These are phyloP conservation scores for Cladosporium sp. DNA, from an alignment of 2,329 filamentous ascomycete species.

Conservation along the genomic window DNA sequence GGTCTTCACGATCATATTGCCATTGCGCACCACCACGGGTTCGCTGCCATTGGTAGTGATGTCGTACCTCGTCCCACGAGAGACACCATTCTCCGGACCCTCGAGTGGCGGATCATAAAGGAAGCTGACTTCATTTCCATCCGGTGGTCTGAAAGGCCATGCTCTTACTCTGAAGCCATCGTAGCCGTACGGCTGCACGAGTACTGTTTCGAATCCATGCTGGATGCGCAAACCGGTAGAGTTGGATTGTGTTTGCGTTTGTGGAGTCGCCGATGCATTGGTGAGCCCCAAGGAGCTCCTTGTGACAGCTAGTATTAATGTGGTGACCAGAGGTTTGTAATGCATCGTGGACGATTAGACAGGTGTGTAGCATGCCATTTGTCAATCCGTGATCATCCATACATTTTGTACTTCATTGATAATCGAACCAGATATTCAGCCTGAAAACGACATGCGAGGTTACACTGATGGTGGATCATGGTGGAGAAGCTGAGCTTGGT, in stretches of 20 bases:
- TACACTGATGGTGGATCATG: slow-evolving; percentile 7
- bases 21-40: slow-evolving; percentile 37
- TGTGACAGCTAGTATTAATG: background rate
- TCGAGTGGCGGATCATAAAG: slow-evolving; percentile 43
- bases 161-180: slow-evolving; percentile 43
- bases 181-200: slow-evolving; percentile 43
- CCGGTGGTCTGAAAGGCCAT: slow-evolving; percentile 40
- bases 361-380: background rate
- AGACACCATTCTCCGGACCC: slow-evolving; percentile 37
- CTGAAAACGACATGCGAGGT: slow-evolving; percentile 1
- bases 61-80: slow-evolving; percentile 37
- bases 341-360: background rate
- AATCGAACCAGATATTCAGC: background rate
- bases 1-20: slow-evolving; percentile 40
- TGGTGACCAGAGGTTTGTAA: background rate
- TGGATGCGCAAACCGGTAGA: slow-evolving; percentile 37
- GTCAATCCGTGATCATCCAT: background rate
- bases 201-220: slow-evolving; percentile 42
- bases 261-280: background rate
- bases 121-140: slow-evolving; percentile 40
- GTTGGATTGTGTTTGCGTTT: slow-evolving; percentile 20
- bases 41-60: slow-evolving; percentile 36
- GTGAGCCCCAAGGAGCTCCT: background rate
- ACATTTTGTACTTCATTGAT: background rate
- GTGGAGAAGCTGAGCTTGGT: slow-evolving; percentile 1